Evolutionary conservation across 805 yeast species (phyloP), one percentile per base, ranked within the genome.

Genomic region (Spathaspora gorwiae): DNA sequence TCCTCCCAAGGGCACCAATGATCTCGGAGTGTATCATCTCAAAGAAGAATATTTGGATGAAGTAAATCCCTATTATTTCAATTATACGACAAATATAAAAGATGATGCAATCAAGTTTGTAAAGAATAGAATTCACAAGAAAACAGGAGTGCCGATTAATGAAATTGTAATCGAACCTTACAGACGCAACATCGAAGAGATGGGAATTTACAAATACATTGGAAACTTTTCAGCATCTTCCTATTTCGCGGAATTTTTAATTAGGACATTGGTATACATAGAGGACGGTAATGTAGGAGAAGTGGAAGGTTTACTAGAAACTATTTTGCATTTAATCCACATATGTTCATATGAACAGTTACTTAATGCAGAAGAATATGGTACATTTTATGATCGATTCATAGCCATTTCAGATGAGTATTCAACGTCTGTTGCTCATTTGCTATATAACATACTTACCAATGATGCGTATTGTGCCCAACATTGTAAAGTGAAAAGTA

Each of bases 101-200:
- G 97, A 89, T 45, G 97, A 89, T 48, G 92, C 95, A 6, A 84
- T 86, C 45, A 76, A 74, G 38, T 65, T 80, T 5, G 65, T 87
- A 29, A 81, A 83, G 53, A 78, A 76, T 31, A 59, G 76, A 26
- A 61, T 75, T 35, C 72, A 77, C 8, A 66, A 71, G 45, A 56
- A 65, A 26, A 62, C 65, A 1, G 62, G 70, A 0, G 57, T 68
- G 3, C 65, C 72, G 1, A 49, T 66, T 15, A 68, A 74, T 3
- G 80, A 80, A 3, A 72, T 83, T 5, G 81, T 75, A 13, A 69
- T 87, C 7, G 72, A 74, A 6, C 95, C 96, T 0, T 26, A 36
- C 13, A 39, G n/a, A 33, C 54, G 76, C 8, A 56, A 55, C 19
- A 47, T 59, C 0, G 49, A 55, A 2, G 60, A 59, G 14, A 49